Base-by-base conservation (phyloP, 768 basidiomycete genomes). In the Gloeopeniophorella convolvens region DNA sequence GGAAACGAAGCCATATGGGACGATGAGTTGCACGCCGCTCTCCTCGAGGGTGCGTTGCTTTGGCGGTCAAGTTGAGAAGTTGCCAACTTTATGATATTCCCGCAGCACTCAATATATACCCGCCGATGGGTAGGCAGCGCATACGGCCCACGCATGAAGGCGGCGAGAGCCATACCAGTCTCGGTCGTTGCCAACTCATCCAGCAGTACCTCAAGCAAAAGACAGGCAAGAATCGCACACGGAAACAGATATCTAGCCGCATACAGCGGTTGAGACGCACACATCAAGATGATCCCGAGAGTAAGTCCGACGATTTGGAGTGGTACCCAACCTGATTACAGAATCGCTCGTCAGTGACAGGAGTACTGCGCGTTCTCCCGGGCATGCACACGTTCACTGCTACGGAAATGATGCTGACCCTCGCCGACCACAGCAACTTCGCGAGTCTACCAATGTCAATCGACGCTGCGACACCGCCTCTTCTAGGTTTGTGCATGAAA, bases 161-260 rank as follows among this genome's bases (percentile, higher is more conserved):
- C 11, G 30, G 20, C 35, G 42, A 42, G 23, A 23, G 34, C 23
- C 41, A 26, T 13, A 27, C 53, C 31, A 50, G 49, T 42, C 49
- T 71, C 48, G 68, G 68, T 43, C 68, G 68, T 16, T 69, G 70
- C 54, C 68, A 69, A 52, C 62, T 69, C 18, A 71, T 69, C 28
- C 68, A 71, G 26, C 66, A 67, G 0, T 69, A 71, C 37, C 61
- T 69, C 27, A 48, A 67, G 20, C 65, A 70, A 40, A 69, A 67
- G 51, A 69, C 68, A 12, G 68, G 68, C 12, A 69, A 63, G 53
- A 67, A 60, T 50, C 66, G 68, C 13, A 68, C 69, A 31, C 59
- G 68, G 48, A 69, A 69, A 55, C 68, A 69, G 49, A 69, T 69
- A 27, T 70, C 68, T 21, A 69, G 68, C 51, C 70, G 71, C 32